These are phyloP conservation scores for Macrolepiota fuliginosa DNA, from an alignment of 768 basidiomycete genomes.

Conservation along the genomic window DNA sequence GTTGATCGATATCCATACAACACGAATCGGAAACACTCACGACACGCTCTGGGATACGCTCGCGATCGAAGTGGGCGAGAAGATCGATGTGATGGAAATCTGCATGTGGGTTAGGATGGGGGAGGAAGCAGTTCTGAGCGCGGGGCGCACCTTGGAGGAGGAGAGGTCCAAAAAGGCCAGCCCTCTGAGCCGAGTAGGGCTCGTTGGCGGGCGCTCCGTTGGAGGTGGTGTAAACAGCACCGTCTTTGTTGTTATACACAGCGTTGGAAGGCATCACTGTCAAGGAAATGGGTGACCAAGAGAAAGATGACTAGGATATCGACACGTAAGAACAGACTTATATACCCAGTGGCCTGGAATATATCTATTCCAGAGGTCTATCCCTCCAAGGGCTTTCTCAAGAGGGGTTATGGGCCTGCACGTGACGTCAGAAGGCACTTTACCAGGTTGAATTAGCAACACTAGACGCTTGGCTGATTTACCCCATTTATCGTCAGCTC, in stretches of 20 bases:
- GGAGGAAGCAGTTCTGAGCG: background rate
- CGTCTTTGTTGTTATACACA: conserved; percentile 51
- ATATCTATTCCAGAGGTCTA: background rate
- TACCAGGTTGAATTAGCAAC: background rate
- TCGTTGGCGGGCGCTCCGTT: conserved; percentile 74
- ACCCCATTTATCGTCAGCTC: background rate
- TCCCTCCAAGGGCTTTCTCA: background rate
- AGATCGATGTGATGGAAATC: conserved; percentile 90
- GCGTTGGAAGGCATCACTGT: conserved; percentile 61
- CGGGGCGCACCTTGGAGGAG: conserved; percentile 71
- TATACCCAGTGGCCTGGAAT: conserved; percentile 3
- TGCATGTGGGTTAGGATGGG: conserved; percentile 25
- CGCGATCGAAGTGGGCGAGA: conserved; percentile 90
- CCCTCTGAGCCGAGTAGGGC: conserved; percentile 78
- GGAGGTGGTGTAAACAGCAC: conserved; percentile 78
- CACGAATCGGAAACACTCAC: conserved; percentile 37
- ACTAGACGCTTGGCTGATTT: no score
- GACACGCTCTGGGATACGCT: conserved; percentile 95
- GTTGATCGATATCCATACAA: conserved; percentile 12
- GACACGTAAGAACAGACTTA: background rate
- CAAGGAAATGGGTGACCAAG: conserved; percentile 14
- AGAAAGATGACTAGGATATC: conserved; percentile 13
- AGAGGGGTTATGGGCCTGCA: background rate
- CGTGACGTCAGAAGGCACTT: conserved; percentile 1
- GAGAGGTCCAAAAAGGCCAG: conserved; percentile 77